phyloP scores from a whole-genome alignment of 805 yeast genomes.

The Starmerella bacillaris region DNA sequence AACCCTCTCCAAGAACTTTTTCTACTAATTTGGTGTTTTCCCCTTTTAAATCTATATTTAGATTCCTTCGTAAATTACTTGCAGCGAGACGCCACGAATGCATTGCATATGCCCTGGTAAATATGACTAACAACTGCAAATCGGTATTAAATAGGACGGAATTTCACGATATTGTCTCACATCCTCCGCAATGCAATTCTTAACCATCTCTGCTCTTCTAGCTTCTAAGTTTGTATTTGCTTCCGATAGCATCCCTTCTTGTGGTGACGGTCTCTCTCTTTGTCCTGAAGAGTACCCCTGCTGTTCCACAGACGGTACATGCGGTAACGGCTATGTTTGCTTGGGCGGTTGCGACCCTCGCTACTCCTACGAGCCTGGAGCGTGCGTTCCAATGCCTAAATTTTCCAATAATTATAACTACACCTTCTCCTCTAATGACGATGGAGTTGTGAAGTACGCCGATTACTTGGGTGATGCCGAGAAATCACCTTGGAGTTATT shows the following conservation, averaged over 20 bases:
- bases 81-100: no score
- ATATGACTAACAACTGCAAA: no score
- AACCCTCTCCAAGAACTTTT: no score
- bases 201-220: conserved; percentile 3
- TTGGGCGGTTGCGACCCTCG: conserved; percentile 77
- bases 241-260: conserved; percentile 10
- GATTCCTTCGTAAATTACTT: no score
- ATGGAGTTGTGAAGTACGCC: conserved; percentile 23
- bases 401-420: conserved; percentile 23
- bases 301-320: conserved; percentile 62
- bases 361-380: conserved; percentile 40
- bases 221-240: conserved; percentile 5
- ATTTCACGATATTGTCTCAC: no score
- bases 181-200: conserved; percentile 7
- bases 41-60: no score
- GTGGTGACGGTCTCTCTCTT: conserved; percentile 18
- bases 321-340: conserved; percentile 66
- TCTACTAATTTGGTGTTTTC: no score
- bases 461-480: conserved; percentile 54
- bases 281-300: conserved; percentile 79
- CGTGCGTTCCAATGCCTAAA: conserved; percentile 78
- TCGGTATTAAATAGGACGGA: no score
- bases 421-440: conserved; percentile 17
- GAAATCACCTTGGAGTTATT: conserved; percentile 50
- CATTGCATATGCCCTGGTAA: no score